phyloP scores from a whole-genome alignment of 1,139 yeast genomes.

The Hansenula anomala region DNA sequence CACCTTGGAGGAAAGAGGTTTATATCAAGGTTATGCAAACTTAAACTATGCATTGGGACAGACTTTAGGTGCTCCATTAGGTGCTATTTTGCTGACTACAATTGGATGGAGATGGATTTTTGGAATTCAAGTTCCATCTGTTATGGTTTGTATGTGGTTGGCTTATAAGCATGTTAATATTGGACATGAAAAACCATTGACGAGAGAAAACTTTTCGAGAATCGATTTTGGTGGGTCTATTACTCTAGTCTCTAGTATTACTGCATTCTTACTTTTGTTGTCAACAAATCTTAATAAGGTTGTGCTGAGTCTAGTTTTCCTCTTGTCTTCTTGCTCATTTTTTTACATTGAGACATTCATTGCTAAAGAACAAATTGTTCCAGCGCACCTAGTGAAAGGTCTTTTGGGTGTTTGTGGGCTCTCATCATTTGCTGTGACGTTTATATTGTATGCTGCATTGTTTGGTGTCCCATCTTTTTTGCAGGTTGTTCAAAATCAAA shows the following conservation, averaged over 20 bases:
- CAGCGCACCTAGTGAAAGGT: slow-evolving; percentile 40
- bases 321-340: slow-evolving; percentile 23
- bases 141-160: slow-evolving; percentile 36
- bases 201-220: slow-evolving; percentile 42
- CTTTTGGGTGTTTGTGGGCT: slow-evolving; percentile 33
- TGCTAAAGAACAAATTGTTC: slow-evolving; percentile 48
- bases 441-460: slow-evolving; percentile 42
- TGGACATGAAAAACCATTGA: slow-evolving; percentile 23
- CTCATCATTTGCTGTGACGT: slow-evolving; percentile 48
- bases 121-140: slow-evolving; percentile 57
- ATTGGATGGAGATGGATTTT: slow-evolving; percentile 75
- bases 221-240: slow-evolving; percentile 72
- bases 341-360: slow-evolving; percentile 38
- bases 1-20: slow-evolving; percentile 39
- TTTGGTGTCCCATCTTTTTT: slow-evolving; percentile 49
- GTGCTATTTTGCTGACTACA: slow-evolving; percentile 65
- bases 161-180: slow-evolving; percentile 7
- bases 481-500: slow-evolving; percentile 41
- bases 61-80: slow-evolving; percentile 60
- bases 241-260: slow-evolving; percentile 50
- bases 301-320: not conserved
- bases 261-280: slow-evolving; percentile 36
- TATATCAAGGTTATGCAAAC: slow-evolving; percentile 52
- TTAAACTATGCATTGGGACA: slow-evolving; percentile 62
- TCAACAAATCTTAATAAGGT: slow-evolving; percentile 13